A percentile compares a stretch with the other conserved stretches of the same genome.
These are phyloP conservation scores for Azolla pinnata DNA, from an alignment of 75 land plant species.

Conservation along the genomic window DNA sequence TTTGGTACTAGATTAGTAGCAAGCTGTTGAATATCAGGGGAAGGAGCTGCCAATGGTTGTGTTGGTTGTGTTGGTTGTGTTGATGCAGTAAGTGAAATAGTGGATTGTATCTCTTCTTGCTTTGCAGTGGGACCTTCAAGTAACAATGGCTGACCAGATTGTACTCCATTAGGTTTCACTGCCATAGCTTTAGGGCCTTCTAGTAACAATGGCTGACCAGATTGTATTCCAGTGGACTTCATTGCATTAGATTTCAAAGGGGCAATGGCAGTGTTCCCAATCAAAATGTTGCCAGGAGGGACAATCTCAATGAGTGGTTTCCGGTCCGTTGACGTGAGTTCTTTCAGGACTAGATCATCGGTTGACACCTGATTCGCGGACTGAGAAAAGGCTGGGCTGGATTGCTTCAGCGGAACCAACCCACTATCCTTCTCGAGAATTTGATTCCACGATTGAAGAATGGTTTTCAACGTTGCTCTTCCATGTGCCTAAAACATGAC, in stretches of 20 bases:
- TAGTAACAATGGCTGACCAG: slow-evolving; percentile 38
- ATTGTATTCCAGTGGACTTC: slow-evolving; percentile 22
- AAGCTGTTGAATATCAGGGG: too few relatives aligned
- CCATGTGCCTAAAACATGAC: slow-evolving; percentile 71
- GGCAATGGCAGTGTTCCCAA: slow-evolving; percentile 27
- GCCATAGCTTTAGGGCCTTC: slow-evolving; percentile 40
- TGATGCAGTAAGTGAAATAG: background rate
- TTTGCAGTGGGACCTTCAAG: slow-evolving; percentile 56
- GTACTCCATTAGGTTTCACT: slow-evolving; percentile 17
- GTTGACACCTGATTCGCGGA: slow-evolving; percentile 49
- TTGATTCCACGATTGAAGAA: slow-evolving; percentile 83
- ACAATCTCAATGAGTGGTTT: slow-evolving; percentile 83
- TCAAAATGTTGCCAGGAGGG: slow-evolving; percentile 74
- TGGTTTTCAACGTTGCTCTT: slow-evolving; percentile 59
- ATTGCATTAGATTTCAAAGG: slow-evolving; percentile 28
- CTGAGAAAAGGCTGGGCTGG: slow-evolving; percentile 32
- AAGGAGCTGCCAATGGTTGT: background rate
- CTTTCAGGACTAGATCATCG: slow-evolving; percentile 56
- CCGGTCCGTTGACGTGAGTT: slow-evolving; percentile 48
- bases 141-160: slow-evolving; percentile 39
- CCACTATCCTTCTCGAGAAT: slow-evolving; percentile 71
- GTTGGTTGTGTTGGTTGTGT: background rate
- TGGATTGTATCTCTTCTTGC: background rate
- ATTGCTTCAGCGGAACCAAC: slow-evolving; percentile 29
- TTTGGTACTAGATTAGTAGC: too few relatives aligned